Conservation (phyloP, 2,329 filamentous ascomycete species). For the Thelonectria discophora region DNA sequence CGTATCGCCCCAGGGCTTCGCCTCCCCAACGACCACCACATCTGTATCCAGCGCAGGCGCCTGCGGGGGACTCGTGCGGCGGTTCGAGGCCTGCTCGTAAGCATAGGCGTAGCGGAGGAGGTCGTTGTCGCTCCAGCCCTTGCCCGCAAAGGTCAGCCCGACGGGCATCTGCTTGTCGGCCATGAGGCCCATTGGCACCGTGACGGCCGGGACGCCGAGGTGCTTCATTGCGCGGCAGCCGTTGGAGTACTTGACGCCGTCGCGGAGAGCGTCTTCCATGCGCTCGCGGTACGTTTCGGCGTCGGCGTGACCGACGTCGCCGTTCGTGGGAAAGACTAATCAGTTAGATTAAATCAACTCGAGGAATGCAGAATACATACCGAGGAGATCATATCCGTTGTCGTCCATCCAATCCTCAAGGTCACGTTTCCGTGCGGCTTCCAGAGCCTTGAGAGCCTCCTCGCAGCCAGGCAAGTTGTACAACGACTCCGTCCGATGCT, state of each 20-base stretch:
- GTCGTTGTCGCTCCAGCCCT: conserved; percentile 12
- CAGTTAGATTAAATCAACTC: background rate
- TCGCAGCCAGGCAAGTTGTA: conserved; percentile 18
- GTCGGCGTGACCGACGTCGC: conserved; percentile 14
- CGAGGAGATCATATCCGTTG: conserved; percentile 1
- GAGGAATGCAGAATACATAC: background rate
- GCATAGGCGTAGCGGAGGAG: conserved; percentile 11
- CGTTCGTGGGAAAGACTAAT: conserved; percentile 18
- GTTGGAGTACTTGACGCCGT: conserved; percentile 23
- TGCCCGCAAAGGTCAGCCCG: conserved; percentile 17
- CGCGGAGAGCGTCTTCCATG: conserved; percentile 4
- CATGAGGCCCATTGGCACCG: conserved; percentile 22
- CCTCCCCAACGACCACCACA: background rate
- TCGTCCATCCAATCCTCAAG: conserved; percentile 52
- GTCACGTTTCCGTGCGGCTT: conserved; percentile 57
- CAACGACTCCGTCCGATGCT: background rate
- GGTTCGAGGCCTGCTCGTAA: conserved; percentile 1
- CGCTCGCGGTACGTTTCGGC: conserved; percentile 3
- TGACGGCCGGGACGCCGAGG: conserved; percentile 20
- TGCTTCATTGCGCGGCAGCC: conserved; percentile 23
- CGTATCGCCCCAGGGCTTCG: background rate
- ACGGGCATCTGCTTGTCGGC: conserved; percentile 24
- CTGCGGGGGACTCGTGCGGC: conserved; percentile 1
- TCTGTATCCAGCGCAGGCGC: conserved; percentile 4
- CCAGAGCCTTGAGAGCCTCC: conserved; percentile 47